Percentiles rank a stretch among this genome's conserved stretches.
Conservation (phyloP, 441 rosid genomes). For the Adansonia rubrostipa region DNA sequence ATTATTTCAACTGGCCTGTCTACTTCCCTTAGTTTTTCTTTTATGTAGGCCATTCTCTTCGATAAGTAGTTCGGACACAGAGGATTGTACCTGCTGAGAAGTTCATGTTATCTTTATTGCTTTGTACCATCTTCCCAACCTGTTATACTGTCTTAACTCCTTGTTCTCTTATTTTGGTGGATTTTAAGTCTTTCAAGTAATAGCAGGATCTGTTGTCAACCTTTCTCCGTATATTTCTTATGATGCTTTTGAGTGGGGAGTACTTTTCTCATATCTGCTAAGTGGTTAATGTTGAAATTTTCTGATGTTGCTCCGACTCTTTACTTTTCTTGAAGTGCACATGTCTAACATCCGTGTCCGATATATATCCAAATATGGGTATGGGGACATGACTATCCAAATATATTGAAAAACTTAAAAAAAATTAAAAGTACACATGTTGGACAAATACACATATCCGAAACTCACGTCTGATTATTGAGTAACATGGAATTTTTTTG, state of each 20-base stretch:
- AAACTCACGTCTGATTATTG: no score
- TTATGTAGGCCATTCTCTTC: slow-evolving; percentile 15
- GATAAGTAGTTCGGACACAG: slow-evolving; percentile 11
- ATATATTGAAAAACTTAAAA: no score
- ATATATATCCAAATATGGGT: no score
- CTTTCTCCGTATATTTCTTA: neutral
- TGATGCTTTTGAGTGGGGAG: neutral
- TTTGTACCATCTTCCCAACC: neutral
- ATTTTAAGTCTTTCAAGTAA: neutral
- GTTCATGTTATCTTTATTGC: neutral
- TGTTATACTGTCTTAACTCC: neutral
- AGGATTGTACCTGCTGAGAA: neutral
- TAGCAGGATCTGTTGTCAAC: slow-evolving; percentile 1
- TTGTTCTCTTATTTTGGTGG: neutral
- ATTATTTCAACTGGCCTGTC: slow-evolving; percentile 79
- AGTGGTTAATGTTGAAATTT: neutral
- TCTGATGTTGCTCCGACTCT: no score
- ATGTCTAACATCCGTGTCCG: no score
- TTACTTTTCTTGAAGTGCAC: no score
- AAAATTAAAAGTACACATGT: no score
- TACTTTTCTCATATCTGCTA: neutral
- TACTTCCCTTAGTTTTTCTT: slow-evolving; percentile 62
- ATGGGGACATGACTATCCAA: no score
- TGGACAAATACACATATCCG: no score
- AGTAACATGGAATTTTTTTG: no score